Evolutionary conservation across 371 early-diverging fungal species (phyloP).

Genomic region (Circinella minor): DNA sequence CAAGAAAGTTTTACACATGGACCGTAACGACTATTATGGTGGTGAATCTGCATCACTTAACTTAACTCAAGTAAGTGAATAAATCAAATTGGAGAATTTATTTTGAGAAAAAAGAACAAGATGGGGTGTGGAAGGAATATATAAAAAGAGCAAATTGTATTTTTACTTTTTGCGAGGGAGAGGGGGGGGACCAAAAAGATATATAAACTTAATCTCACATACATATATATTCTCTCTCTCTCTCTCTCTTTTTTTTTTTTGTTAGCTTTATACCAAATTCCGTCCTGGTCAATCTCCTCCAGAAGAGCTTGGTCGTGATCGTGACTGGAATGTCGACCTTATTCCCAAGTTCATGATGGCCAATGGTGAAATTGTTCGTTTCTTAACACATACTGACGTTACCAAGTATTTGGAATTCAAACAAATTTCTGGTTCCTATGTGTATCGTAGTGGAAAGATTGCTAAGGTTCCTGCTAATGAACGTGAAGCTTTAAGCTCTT

Average conservation of each 20-base stretch:
- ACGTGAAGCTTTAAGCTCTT: constrained; percentile 85
- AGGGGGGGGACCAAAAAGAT: too few relatives aligned
- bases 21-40: constrained; percentile 99
- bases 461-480: constrained; percentile 97
- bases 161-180: not conserved
- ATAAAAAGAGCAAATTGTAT: not conserved
- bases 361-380: constrained; percentile 88
- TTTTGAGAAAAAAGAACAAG: not conserved
- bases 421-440: constrained; percentile 95
- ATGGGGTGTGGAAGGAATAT: not conserved
- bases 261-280: constrained; percentile 89
- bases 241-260: not conserved
- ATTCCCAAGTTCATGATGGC: constrained; percentile 99
- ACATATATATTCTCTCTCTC: too few relatives aligned
- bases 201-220: too few relatives aligned
- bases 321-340: constrained; percentile 98
- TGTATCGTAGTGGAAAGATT: constrained; percentile 89
- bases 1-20: constrained; percentile 98
- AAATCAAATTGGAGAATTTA: not conserved
- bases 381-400: constrained; percentile 93
- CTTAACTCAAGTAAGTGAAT: constrained; percentile 79
- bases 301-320: constrained; percentile 78
- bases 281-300: constrained; percentile 73
- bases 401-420: constrained; percentile 98
- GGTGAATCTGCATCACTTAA: constrained; percentile 94